Base-by-base conservation (phyloP, 2,329 filamentous ascomycete species). In the Camptophora hylomeconis region DNA sequence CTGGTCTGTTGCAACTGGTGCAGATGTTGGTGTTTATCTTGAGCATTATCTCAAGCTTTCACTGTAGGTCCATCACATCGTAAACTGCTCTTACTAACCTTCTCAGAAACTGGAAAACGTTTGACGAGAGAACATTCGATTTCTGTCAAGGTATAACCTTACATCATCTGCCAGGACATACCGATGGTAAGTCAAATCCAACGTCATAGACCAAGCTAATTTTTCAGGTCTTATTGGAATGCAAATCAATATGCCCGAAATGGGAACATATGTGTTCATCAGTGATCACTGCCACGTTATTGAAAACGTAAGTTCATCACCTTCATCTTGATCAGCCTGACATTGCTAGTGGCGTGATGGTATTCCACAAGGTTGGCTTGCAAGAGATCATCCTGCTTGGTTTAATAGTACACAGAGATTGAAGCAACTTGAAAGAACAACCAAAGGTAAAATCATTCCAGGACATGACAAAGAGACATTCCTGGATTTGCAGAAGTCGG, bases 241-340 rank as follows among this genome's bases (percentile, higher is more conserved):
- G 40, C 40, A 43, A 32, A 40, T 43, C 34, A 43, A 43, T 19
- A 39, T 43, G 40, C 40, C 34, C 1, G 35, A 39, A n/a, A 39
- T 35, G 26, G 40, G 40, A 5, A 43, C 40, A 18, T 43, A 36
- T 30, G 28, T 43, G 20, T 43, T 41, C 24, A 43, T 41, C 17
- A 40, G 33, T 19, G 40, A 43, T 24, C 40, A 43, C 30, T 43
- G 39, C 33, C 40, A 43, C 24, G 39, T 41, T 22, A 43, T 41
- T 14, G 40, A 43, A 26, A 43, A 43, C 30, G 39, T 42, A 30
- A 37, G 39, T 28, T 4, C 18, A n/a, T 8, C 15, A 10, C 13
- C 10, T 28, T 12, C 8, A 23, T 2, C 14, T 7, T 12, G 17
- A 18, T 25, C 5, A 6, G 7, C 12, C 9, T 7, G 7, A 16